Base-by-base conservation (phyloP, 371 early-diverging fungal genomes). In the Mortierella sp. region DNA sequence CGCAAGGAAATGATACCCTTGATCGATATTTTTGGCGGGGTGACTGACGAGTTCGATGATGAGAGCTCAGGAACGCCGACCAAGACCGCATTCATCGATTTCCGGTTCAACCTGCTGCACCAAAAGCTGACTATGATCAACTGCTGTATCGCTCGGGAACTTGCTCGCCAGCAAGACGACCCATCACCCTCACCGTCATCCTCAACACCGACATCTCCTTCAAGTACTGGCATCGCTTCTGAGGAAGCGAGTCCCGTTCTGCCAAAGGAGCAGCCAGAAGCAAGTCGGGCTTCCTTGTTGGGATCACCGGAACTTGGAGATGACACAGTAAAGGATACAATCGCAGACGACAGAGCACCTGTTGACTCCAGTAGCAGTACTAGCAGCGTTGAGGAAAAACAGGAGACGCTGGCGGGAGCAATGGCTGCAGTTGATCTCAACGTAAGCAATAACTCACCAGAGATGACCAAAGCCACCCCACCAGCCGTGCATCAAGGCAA, bases 61-160 rank as follows among this genome's bases (percentile, higher is more conserved):
- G 88, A 77, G 77, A 76, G 56, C 29, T 70, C 7, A 73, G 65
- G n/a, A 49, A 7, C 35, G 41, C 24, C n/a, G n/a, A 76, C 74
- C 43, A 72, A 48, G 51, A 4, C n/a, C 5, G 63, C 63, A 51
- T 92, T 91, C 1, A 92, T 97, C 18, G 97, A 97, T 77, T 84
- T 97, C 70, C 87, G 94, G 14, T 95, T 91, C 75, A 93, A 91
- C 71, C 85, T 97, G 41, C 72, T 96, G 5, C 94, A 96, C 78
- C 98, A 98, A 90, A 98, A 98, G 75, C 85, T 98, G n/a, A 92
- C 95, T 70, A 96, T 98, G 97, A 82, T 98, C 55, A 97, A 97
- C 79, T 96, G 95, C 80, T 97, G 97, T 85, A 92, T 95, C 49
- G 83, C 89, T n/a, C 91, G 95, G 46, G 89, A 90, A 35, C 75